Evolutionary conservation across 768 basidiomycete genomes (phyloP), one percentile per base, ranked within the genome.

Genomic region (Boletus pseudo-olivaceus): DNA sequence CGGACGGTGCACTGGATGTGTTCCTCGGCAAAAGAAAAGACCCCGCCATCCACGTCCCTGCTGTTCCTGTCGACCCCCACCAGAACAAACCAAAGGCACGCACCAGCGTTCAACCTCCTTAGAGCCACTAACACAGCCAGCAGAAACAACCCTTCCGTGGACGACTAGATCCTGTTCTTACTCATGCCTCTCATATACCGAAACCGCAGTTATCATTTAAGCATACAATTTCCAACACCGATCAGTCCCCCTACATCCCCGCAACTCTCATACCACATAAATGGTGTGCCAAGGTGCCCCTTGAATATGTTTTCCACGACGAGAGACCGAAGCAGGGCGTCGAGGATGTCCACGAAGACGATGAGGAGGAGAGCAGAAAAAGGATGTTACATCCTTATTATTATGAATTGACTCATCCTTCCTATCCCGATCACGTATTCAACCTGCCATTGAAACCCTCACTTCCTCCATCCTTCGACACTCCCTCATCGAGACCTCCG

Each of bases 171-270:
- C 78, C 84, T 4, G 78, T 78, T 7, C 68, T 94, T 10, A 83
- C 88, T 53, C 89, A 95, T 65, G 89, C 90, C 6, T 76, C 85
- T 5, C 73, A 86, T 62, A 72, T 97, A 29, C 69, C 78, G 1
- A 97, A 97, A 70, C 94, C 96, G 1, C 96, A 99, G 64, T 67
- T 85, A 1, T 65, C 66, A 12, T 98, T 98, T 75, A 82, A 77
- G 52, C 71, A 73, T 26, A 76, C 76, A 44, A 72, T 74, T 8
- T 78, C 87, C 65, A 93, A 91, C 61, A 73, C 68, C 23, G 77
- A 82, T 51, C 62, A 71, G 26, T 60, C 77, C 4, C 76, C 81
- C 0, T 95, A 90, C 84, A 77, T 77, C 54, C 90, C 93, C 0
- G 73, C 77, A 3, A 34, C 62, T 23, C 64, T 64, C 49, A 75